These are phyloP conservation scores for Suillus sp. DNA, from an alignment of 768 basidiomycete genomes.

Conservation along the genomic window DNA sequence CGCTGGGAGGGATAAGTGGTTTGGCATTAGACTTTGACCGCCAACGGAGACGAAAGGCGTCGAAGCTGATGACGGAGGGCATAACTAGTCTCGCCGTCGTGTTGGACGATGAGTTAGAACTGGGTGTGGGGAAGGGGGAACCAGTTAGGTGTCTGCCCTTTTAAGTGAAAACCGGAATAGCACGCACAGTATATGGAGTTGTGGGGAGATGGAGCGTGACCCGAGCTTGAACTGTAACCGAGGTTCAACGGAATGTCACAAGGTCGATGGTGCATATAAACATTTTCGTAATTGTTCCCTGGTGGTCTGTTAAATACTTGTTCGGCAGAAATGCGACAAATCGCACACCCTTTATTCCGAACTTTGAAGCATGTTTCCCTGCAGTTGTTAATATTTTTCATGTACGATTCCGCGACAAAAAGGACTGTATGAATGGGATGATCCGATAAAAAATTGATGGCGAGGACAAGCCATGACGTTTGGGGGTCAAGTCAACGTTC, in stretches of 20 bases:
- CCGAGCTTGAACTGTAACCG: not conserved
- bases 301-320: not conserved
- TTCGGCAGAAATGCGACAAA: not conserved
- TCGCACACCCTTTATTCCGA: too few species aligned
- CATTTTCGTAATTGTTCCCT: not conserved
- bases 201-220: not conserved
- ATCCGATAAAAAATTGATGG: slow-evolving; percentile 1
- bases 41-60: slow-evolving; percentile 26
- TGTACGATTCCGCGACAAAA: not conserved
- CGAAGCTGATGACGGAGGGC: slow-evolving; percentile 12
- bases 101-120: not conserved
- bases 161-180: slow-evolving; percentile 1
- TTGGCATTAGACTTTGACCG: slow-evolving; percentile 11
- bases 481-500: not conserved
- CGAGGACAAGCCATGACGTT: not conserved
- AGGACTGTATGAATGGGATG: slow-evolving; percentile 2
- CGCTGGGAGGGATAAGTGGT: slow-evolving; percentile 7
- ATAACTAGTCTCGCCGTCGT: slow-evolving; percentile 1
- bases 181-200: not conserved
- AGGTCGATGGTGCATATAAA: not conserved
- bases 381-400: slow-evolving; percentile 2
- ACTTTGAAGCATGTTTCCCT: slow-evolving; percentile 1
- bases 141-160: not conserved
- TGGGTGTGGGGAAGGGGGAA: not conserved
- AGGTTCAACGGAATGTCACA: not conserved